Evolutionary conservation across 805 yeast species (phyloP).

Genomic region (Yamadazyma olivae): DNA sequence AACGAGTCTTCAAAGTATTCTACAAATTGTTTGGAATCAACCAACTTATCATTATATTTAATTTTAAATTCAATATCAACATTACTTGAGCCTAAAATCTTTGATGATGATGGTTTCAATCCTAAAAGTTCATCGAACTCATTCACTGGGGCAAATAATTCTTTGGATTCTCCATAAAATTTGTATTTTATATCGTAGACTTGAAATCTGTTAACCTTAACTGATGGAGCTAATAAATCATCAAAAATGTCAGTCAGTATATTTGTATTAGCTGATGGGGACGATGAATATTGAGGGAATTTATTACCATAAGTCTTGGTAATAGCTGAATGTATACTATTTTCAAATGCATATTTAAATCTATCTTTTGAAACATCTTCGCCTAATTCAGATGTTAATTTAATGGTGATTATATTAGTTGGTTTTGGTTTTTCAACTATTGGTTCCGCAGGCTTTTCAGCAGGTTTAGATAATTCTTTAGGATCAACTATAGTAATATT

Average conservation of each 20-base stretch:
- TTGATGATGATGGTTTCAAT: background rate
- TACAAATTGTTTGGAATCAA: slow-evolving; percentile 36
- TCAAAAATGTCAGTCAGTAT: slow-evolving; percentile 28
- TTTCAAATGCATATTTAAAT: slow-evolving; percentile 29
- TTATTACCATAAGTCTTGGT: slow-evolving; percentile 27
- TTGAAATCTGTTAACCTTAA: slow-evolving; percentile 32
- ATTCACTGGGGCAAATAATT: slow-evolving; percentile 11
- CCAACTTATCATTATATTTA: slow-evolving; percentile 27
- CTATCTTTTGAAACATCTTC: slow-evolving; percentile 22
- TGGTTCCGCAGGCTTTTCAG: slow-evolving; percentile 1
- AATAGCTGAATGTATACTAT: slow-evolving; percentile 27
- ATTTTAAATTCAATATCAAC: slow-evolving; percentile 33
- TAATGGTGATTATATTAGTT: slow-evolving; percentile 22
- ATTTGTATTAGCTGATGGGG: slow-evolving; percentile 24
- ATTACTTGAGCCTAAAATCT: slow-evolving; percentile 2
- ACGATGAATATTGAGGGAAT: slow-evolving; percentile 34
- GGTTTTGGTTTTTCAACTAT: slow-evolving; percentile 22
- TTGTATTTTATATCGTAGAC: slow-evolving; percentile 26
- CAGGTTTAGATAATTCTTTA: slow-evolving; percentile 8
- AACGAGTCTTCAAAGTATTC: slow-evolving; percentile 31
- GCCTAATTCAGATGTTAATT: slow-evolving; percentile 24
- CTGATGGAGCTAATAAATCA: slow-evolving; percentile 35
- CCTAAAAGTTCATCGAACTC: slow-evolving; percentile 36
- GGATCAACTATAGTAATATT: slow-evolving; percentile 46
- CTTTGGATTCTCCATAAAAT: slow-evolving; percentile 12